Evolutionary conservation across 805 yeast genomes (phyloP).

Genomic region (Yarrowia sp.): DNA sequence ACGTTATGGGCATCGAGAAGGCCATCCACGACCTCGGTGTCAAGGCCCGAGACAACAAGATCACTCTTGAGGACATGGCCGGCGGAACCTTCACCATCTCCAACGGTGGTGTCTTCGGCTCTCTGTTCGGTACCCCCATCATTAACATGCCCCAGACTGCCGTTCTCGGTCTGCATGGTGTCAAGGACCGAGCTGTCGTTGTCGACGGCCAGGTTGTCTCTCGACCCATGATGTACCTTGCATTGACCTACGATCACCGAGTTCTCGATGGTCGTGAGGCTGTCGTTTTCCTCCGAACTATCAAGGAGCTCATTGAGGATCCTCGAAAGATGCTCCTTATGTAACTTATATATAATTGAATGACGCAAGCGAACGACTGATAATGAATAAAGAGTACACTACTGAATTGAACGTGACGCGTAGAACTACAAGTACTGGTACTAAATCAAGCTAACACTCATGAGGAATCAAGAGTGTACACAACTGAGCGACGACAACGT

Average conservation of each 20-base stretch:
- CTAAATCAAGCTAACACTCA: neutral
- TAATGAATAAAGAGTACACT: neutral
- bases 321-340: slow-evolving; percentile 92
- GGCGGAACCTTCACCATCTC: slow-evolving; percentile 99
- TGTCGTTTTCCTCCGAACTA: slow-evolving; percentile 91
- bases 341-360: slow-evolving; percentile 29
- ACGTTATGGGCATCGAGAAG: slow-evolving; percentile 83
- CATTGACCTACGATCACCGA: slow-evolving; percentile 97
- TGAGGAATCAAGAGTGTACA: too few species aligned
- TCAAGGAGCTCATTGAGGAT: slow-evolving; percentile 96
- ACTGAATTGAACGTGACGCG: neutral
- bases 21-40: slow-evolving; percentile 78
- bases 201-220: slow-evolving; percentile 93
- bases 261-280: slow-evolving; percentile 98
- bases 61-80: slow-evolving; percentile 96
- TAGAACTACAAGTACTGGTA: neutral
- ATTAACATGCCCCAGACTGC: slow-evolving; percentile 98
- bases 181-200: slow-evolving; percentile 95
- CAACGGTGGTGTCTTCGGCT: slow-evolving; percentile 98
- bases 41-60: slow-evolving; percentile 95
- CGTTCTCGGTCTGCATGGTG: slow-evolving; percentile 95
- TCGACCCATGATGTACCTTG: slow-evolving; percentile 99
- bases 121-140: slow-evolving; percentile 96
- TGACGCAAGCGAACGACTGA: slow-evolving; percentile 16
- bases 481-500: too few species aligned